Evolutionary conservation across 139 green algal genomes (phyloP).

Genomic region (Nannochloris sp.): DNA sequence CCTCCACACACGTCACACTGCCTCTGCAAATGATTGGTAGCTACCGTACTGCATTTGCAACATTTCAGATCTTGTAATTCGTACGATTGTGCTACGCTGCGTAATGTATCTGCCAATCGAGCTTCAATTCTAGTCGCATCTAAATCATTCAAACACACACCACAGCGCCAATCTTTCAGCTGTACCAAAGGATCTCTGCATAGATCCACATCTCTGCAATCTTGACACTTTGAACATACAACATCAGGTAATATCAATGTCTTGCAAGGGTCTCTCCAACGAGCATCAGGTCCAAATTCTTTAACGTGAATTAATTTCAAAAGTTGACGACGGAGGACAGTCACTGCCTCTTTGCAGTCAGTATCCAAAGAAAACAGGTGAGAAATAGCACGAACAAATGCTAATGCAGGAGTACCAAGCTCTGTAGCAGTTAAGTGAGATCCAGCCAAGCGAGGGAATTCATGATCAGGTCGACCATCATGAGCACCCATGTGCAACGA

Average conservation of each 20-base stretch:
- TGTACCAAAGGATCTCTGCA: slow-evolving; percentile 65
- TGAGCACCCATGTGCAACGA: slow-evolving; percentile 23
- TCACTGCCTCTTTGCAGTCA: slow-evolving; percentile 39
- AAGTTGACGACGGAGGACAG: slow-evolving; percentile 69
- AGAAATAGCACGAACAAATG: slow-evolving; percentile 70
- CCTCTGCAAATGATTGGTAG: slow-evolving; percentile 35
- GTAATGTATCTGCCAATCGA: slow-evolving; percentile 5
- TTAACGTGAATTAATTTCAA: slow-evolving; percentile 69
- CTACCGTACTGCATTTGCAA: slow-evolving; percentile 55
- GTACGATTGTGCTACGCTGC: slow-evolving; percentile 33
- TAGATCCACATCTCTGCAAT: slow-evolving; percentile 87
- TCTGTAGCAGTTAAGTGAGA: slow-evolving; percentile 64
- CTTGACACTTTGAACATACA: slow-evolving; percentile 83
- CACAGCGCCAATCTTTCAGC: slow-evolving; percentile 34
- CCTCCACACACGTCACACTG: slow-evolving; percentile 60
- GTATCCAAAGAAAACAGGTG: slow-evolving; percentile 72
- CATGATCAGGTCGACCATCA: slow-evolving; percentile 39
- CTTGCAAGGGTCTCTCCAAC: slow-evolving; percentile 73
- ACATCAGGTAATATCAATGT: slow-evolving; percentile 79
- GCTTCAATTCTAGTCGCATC: slow-evolving; percentile 13
- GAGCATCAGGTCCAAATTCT: slow-evolving; percentile 70
- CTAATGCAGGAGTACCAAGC: slow-evolving; percentile 71
- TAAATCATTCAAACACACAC: slow-evolving; percentile 8
- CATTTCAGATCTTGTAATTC: slow-evolving; percentile 86
- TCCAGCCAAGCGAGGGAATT: slow-evolving; percentile 73